phyloP scores from a whole-genome alignment of 441 rosid species.

The Euphorbia celastroides region DNA sequence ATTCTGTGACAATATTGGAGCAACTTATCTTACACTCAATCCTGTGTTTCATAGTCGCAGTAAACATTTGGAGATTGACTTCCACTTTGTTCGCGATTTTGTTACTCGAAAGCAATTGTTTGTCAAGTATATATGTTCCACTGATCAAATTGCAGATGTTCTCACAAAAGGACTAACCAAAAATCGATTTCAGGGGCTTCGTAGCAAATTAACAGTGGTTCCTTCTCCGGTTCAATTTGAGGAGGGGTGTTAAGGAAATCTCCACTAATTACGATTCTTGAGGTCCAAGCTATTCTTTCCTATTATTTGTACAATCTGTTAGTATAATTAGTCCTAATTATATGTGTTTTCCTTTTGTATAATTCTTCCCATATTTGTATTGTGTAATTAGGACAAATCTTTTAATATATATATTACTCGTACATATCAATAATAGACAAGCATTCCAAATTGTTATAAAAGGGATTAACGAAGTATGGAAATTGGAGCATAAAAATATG shows the following conservation, averaged over 20 bases:
- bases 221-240: neutral
- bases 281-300: neutral
- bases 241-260: neutral
- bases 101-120: neutral
- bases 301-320: too few relatives aligned
- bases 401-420: too few relatives aligned
- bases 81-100: neutral
- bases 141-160: neutral
- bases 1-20: neutral
- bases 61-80: too few relatives aligned
- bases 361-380: too few relatives aligned
- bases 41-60: neutral
- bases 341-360: too few relatives aligned
- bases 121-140: neutral
- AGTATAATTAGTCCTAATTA: too few relatives aligned
- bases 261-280: neutral
- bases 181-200: neutral
- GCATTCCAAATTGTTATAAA: too few relatives aligned
- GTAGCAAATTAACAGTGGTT: neutral
- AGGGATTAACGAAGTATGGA: too few relatives aligned
- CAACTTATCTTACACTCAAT: neutral
- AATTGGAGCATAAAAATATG: too few relatives aligned
- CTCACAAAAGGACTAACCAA: neutral
- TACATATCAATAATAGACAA: too few relatives aligned
- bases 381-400: too few relatives aligned